A percentile compares a stretch with the other conserved stretches of the same genome.
phyloP scores from a whole-genome alignment of 2,329 filamentous ascomycete genomes.

The Hypoxylon rubiginosum region DNA sequence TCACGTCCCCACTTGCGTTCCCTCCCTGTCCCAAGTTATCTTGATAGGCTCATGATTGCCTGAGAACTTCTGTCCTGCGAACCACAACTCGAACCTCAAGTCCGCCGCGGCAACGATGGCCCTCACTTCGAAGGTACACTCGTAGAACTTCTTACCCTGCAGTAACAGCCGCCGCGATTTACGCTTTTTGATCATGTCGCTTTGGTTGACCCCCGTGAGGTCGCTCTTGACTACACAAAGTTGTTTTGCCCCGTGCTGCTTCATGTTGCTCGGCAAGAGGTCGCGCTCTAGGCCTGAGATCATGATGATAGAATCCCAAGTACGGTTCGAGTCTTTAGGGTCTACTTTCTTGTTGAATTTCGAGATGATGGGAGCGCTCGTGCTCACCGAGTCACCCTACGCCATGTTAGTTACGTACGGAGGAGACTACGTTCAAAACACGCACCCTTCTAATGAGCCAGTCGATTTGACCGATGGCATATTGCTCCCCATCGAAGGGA shows the following conservation, averaged over 20 bases:
- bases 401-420: slow-evolving; percentile 2
- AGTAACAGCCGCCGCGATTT: slow-evolving; percentile 53
- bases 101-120: slow-evolving; percentile 69
- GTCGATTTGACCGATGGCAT: slow-evolving; percentile 59
- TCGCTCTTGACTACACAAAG: slow-evolving; percentile 59
- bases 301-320: slow-evolving; percentile 57
- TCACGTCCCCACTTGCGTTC: slow-evolving; percentile 31
- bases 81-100: slow-evolving; percentile 62
- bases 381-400: slow-evolving; percentile 58
- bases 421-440: neutral
- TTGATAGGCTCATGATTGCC: slow-evolving; percentile 56
- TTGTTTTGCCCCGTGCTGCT: slow-evolving; percentile 55
- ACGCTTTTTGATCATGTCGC: slow-evolving; percentile 56
- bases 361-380: slow-evolving; percentile 52
- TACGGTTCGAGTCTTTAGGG: slow-evolving; percentile 51
- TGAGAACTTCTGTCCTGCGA: slow-evolving; percentile 56
- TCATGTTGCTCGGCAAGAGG: slow-evolving; percentile 55
- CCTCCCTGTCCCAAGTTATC: slow-evolving; percentile 54
- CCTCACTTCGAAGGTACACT: slow-evolving; percentile 63
- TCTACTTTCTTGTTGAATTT: slow-evolving; percentile 55
- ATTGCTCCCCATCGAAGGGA: slow-evolving; percentile 53
- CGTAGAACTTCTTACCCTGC: slow-evolving; percentile 55
- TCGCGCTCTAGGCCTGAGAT: slow-evolving; percentile 56
- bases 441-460: slow-evolving; percentile 58
- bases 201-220: slow-evolving; percentile 55